Percentiles rank a stretch among this genome's conserved stretches.
Evolutionary conservation across 2,329 filamentous ascomycete species (phyloP).

Genomic region (Bertia moriformis): DNA sequence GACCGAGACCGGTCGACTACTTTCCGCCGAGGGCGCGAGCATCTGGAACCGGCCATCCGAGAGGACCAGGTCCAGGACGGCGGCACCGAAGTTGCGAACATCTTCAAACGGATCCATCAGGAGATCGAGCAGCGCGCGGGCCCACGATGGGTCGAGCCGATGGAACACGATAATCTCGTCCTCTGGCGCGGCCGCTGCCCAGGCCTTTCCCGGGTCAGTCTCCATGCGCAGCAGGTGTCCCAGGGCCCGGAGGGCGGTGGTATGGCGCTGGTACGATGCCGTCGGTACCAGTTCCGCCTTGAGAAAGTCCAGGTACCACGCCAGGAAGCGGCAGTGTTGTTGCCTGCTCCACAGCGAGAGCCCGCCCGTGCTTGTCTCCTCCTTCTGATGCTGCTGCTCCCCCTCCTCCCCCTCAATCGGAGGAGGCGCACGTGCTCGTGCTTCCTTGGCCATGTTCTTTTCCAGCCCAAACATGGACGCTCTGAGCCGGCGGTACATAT

Average conservation of each 20-base stretch:
- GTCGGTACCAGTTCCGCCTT: conserved; percentile 62
- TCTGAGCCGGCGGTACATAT: conserved; percentile 63
- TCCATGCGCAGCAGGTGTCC: conserved; percentile 54
- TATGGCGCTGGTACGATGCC: conserved; percentile 79
- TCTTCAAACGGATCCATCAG: conserved; percentile 87
- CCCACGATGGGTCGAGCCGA: conserved; percentile 29
- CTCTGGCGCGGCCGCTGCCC: conserved; percentile 19
- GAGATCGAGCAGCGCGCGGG: conserved; percentile 60
- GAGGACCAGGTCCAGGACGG: conserved; percentile 31
- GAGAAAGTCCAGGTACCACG: conserved; percentile 62
- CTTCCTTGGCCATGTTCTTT: conserved; percentile 21
- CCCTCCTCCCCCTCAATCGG: too few relatives aligned
- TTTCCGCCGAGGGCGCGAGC: conserved; percentile 6
- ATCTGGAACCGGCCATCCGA: conserved; percentile 18
- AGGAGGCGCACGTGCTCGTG: too few relatives aligned
- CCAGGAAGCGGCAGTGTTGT: conserved; percentile 50
- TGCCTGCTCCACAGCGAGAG: conserved; percentile 3
- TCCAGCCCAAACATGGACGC: conserved; percentile 45
- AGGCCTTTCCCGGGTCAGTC: conserved; percentile 32
- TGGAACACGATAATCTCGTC: conserved; percentile 20
- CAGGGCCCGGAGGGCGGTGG: conserved; percentile 62
- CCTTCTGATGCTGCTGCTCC: background rate
- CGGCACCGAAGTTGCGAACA: conserved; percentile 48
- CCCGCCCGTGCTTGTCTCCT: too few relatives aligned
- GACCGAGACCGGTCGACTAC: conserved; percentile 9